Evolutionary conservation across 73 alveolate genomes (phyloP).

Genomic region (Symbiodinium pilosum): DNA sequence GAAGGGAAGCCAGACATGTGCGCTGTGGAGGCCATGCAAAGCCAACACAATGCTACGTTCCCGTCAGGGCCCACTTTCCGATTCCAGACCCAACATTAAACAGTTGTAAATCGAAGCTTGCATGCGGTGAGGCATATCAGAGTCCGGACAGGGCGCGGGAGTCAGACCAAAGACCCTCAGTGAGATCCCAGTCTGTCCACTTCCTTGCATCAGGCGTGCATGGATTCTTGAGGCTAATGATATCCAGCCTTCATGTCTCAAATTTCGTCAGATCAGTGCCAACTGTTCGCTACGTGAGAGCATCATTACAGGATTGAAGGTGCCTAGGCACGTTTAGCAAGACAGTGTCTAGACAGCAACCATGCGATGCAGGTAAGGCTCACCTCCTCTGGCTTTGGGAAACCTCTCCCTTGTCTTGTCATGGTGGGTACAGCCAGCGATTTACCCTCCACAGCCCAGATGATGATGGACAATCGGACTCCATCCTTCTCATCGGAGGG

Average conservation of each 20-base stretch:
- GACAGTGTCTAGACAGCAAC: no score
- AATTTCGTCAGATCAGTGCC: no score
- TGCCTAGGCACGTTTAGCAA: no score
- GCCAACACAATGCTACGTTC: no score
- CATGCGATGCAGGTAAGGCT: background rate
- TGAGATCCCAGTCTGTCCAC: constrained; percentile 74
- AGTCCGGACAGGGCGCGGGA: constrained; percentile 34
- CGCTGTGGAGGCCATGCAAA: no score
- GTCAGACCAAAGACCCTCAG: constrained; percentile 89
- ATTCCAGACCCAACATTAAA: background rate
- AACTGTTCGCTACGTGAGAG: no score
- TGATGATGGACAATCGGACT: constrained; percentile 71
- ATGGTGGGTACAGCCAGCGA: constrained; percentile 24
- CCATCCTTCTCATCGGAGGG: constrained; percentile 31
- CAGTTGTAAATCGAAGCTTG: background rate
- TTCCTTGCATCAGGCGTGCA: constrained; percentile 5
- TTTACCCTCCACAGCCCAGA: constrained; percentile 63
- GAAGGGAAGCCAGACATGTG: no score
- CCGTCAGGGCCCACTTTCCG: no score
- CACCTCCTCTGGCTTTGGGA: background rate
- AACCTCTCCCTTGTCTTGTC: constrained; percentile 38
- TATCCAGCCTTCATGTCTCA: no score
- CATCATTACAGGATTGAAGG: no score
- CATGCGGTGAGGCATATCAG: background rate
- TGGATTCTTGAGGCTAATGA: no score